Conservation (phyloP, 768 basidiomycete genomes). For the Lactarius hatsudake region DNA sequence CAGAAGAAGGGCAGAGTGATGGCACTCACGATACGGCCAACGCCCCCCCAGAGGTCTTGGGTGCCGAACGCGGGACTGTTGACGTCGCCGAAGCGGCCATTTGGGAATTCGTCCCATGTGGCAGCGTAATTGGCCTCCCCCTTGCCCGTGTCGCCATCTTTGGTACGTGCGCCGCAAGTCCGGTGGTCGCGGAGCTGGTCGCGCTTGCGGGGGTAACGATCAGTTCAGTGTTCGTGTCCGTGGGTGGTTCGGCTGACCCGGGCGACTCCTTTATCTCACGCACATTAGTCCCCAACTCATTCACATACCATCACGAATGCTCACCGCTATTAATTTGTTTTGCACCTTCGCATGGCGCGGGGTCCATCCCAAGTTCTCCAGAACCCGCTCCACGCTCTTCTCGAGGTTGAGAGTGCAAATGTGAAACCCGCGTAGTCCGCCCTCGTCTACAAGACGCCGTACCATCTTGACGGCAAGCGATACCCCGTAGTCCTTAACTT, state of each 20-base stretch:
- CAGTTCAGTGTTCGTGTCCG: slow-evolving; percentile 37
- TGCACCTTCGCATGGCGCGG: slow-evolving; percentile 36
- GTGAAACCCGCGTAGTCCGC: slow-evolving; percentile 73
- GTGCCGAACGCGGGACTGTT: slow-evolving; percentile 94
- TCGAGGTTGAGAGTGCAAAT: slow-evolving; percentile 98
- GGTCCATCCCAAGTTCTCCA: slow-evolving; percentile 79
- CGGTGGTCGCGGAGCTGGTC: slow-evolving; percentile 56
- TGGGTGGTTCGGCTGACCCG: slow-evolving; percentile 31
- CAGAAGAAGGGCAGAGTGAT: not conserved
- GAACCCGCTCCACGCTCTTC: slow-evolving; percentile 84
- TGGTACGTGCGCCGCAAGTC: slow-evolving; percentile 48
- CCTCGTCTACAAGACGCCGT: slow-evolving; percentile 49
- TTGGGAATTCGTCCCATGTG: slow-evolving; percentile 95
- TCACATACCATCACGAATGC: slow-evolving; percentile 10
- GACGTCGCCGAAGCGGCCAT: slow-evolving; percentile 96
- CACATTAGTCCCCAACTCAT: not conserved
- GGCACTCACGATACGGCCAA: slow-evolving; percentile 51
- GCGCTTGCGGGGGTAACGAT: slow-evolving; percentile 66
- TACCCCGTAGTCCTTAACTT: slow-evolving; percentile 95
- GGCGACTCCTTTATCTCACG: slow-evolving; percentile 31
- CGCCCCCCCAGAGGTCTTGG: slow-evolving; percentile 75
- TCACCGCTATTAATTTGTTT: slow-evolving; percentile 71
- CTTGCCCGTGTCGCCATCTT: slow-evolving; percentile 57
- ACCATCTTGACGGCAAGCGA: slow-evolving; percentile 82
- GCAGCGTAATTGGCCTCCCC: slow-evolving; percentile 76